Evolutionary conservation across 805 yeast species (phyloP).

Genomic region (Pichia phayaonensis): DNA sequence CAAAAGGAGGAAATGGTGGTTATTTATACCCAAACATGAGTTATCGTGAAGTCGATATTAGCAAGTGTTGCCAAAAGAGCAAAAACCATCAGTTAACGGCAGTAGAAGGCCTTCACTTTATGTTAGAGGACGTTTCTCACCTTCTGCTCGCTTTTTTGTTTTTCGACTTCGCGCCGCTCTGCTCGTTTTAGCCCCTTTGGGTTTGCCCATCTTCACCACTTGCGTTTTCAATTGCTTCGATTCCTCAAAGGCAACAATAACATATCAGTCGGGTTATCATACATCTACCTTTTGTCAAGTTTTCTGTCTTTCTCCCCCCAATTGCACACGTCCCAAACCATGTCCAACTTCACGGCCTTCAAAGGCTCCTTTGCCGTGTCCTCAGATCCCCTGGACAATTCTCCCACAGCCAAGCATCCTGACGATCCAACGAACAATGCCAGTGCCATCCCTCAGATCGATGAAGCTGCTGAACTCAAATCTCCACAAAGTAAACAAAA

Average conservation of each 20-base stretch:
- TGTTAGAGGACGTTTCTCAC: not conserved
- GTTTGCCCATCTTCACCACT: not conserved
- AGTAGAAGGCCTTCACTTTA: not conserved
- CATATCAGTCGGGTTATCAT: too few species aligned
- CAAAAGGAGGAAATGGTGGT: not conserved
- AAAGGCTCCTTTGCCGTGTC: conserved; percentile 8
- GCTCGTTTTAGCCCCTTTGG: not conserved
- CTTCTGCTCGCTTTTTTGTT: not conserved
- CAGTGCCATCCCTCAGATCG: not conserved
- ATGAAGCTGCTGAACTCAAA: not conserved
- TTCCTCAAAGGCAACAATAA: not conserved
- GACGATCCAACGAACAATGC: not conserved
- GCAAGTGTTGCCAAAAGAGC: not conserved
- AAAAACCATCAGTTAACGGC: not conserved
- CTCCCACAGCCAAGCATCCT: not conserved
- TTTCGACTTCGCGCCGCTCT: not conserved
- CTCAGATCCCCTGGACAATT: conserved; percentile 6
- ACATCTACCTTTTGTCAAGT: not conserved
- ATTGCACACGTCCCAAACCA: not conserved
- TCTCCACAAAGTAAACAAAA: not conserved
- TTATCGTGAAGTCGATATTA: not conserved
- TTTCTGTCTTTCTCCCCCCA: not conserved
- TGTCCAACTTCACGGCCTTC: not conserved
- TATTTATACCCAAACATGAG: not conserved
- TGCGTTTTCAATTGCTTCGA: not conserved